Base-by-base conservation (phyloP, 805 yeast genomes). In the Myxozyma geophila region DNA sequence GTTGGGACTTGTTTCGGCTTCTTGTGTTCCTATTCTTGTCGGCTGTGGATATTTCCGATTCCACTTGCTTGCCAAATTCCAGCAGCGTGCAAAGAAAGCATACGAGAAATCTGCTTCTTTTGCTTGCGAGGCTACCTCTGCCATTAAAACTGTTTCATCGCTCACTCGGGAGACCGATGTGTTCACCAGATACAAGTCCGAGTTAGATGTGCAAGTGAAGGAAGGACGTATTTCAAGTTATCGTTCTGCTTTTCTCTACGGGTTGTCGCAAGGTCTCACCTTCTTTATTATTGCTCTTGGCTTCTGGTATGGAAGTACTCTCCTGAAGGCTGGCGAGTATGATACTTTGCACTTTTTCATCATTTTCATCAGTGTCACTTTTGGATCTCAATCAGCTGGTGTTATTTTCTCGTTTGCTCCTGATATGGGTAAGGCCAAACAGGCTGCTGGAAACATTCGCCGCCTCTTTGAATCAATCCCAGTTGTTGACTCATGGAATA, bases 311-410 rank as follows among this genome's bases (percentile, higher is more conserved):
- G 81, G 81, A 5, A 69, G 79, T 7, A 73, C 73, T 3, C 70
- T 75, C 46, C 50, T 78, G 67, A 70, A 72, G 37, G 71, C 71
- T 44, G 70, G 66, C 23, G 70, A 69, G 47, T 71, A 73, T 23
- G 64, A 71, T 6, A 60, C 74, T 12, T 64, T 70, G 55, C 74
- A 73, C 56, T 79, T 76, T 71, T 79, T 74, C 61, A 78, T 77
- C 37, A 77, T 78, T 17, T 79, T 77, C 63, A 72, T 75, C 60
- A 70, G 76, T 28, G 72, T 79, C 41, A 72, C 76, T n/a, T 73
- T 79, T 35, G 81, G 82, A 44, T 78, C 82, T 2, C 81, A 79
- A 62, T 72, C 79, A 2, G 81, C 81, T 9, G 81, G 81, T 23
- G 60, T 69, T 21, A 63, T 78, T 8, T 78, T 78, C 66, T 76